A percentile compares a stretch with the other conserved stretches of the same genome.
Evolutionary conservation across 73 alveolate species (phyloP).

Genomic region (Tetrahymena thermophila): DNA sequence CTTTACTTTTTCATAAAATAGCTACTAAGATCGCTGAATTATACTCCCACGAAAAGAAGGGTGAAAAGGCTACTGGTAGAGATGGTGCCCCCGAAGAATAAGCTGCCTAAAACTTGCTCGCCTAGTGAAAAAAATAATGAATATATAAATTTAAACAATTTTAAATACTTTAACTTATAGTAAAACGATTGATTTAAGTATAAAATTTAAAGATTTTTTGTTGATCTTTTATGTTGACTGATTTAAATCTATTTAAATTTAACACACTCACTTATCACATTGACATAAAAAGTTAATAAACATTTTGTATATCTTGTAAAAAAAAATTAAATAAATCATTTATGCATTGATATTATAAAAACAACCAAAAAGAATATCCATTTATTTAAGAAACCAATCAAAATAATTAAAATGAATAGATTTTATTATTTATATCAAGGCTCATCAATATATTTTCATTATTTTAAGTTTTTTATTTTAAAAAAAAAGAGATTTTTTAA

Average conservation of each 20-base stretch:
- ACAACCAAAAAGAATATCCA: too few relatives aligned
- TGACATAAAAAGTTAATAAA: not conserved
- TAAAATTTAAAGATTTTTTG: not conserved
- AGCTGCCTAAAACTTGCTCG: not conserved
- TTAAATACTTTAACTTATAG: not conserved
- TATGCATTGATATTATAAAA: too few relatives aligned
- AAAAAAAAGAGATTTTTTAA: too few relatives aligned
- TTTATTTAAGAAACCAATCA: too few relatives aligned
- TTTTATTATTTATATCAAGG: too few relatives aligned
- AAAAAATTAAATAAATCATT: too few relatives aligned
- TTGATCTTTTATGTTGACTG: not conserved
- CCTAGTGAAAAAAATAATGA: not conserved
- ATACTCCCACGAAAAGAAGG: not conserved
- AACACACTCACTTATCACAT: not conserved
- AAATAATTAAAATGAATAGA: too few relatives aligned
- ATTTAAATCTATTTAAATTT: not conserved
- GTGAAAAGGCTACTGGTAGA: slow-evolving; percentile 5
- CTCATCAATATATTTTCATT: too few relatives aligned
- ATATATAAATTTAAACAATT: not conserved
- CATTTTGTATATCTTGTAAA: not conserved
- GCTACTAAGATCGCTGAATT: not conserved
- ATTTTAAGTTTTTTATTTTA: too few relatives aligned
- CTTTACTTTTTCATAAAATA: not conserved
- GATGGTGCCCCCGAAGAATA: not conserved
- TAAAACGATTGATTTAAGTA: not conserved